phyloP scores from a whole-genome alignment of 352 stramenopile genomes.

The Globisporangium iwayamae region DNA sequence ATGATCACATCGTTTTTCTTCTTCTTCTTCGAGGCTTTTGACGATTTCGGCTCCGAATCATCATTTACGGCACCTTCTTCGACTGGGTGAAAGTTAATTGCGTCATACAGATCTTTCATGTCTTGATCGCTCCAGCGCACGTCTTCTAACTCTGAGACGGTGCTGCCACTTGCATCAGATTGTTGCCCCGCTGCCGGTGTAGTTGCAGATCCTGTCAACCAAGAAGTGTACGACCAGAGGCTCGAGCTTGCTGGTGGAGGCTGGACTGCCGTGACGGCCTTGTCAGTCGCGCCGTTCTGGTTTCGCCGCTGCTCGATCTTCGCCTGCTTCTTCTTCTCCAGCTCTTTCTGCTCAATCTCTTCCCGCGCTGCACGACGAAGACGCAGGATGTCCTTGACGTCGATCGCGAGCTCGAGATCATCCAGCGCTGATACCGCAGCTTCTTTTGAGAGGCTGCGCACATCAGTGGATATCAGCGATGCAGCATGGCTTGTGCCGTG shows the following conservation, averaged over 20 bases:
- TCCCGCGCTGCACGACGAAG: constrained; percentile 52
- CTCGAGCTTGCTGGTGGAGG: constrained; percentile 36
- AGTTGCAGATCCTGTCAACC: constrained; percentile 31
- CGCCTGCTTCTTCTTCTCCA: constrained; percentile 32
- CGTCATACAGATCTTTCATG: constrained; percentile 72
- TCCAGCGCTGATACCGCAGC: constrained; percentile 43
- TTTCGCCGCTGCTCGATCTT: constrained; percentile 25
- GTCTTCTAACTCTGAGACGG: constrained; percentile 25
- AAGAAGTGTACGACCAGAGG: constrained; percentile 75
- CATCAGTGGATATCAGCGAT: constrained; percentile 35
- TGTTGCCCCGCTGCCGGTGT: not conserved
- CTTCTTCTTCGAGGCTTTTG: constrained; percentile 3
- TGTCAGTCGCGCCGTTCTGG: constrained; percentile 13
- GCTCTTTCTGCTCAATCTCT: constrained; percentile 27
- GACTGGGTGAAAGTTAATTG: constrained; percentile 77
- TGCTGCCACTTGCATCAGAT: not conserved
- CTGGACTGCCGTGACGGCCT: constrained; percentile 7
- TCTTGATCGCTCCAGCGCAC: constrained; percentile 85
- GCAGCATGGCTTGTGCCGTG: constrained; percentile 24
- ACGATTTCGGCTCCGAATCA: constrained; percentile 1
- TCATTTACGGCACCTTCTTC: constrained; percentile 25
- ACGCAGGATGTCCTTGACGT: constrained; percentile 68
- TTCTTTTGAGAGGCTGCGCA: constrained; percentile 48
- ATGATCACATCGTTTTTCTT: not conserved
- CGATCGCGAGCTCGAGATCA: constrained; percentile 62